phyloP scores from a whole-genome alignment of 257 asterid genomes.

The Forsythia viridissima region DNA sequence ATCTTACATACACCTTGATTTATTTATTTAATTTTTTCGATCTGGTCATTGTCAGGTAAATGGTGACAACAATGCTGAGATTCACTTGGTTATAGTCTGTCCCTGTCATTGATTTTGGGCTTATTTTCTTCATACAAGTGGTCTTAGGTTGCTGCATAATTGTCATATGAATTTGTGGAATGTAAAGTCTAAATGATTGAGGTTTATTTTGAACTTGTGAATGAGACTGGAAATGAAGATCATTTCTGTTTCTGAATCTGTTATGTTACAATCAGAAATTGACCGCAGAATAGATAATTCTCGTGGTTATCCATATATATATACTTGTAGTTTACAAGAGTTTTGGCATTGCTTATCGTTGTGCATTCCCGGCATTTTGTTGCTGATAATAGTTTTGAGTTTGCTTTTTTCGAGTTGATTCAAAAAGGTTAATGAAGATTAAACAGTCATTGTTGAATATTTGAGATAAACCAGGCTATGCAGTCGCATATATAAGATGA shows the following conservation, averaged over 20 bases:
- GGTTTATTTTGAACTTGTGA: conserved; percentile 45
- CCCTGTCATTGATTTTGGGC: background rate
- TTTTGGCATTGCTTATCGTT: background rate
- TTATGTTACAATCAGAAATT: too few species aligned
- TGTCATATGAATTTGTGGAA: background rate
- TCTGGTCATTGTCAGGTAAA: conserved; percentile 42
- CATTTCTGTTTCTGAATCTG: background rate
- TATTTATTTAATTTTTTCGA: background rate
- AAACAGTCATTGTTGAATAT: background rate
- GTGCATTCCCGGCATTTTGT: background rate
- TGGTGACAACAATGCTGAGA: conserved; percentile 9
- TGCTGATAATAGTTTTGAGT: background rate
- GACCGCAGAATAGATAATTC: background rate
- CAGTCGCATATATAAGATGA: too few species aligned
- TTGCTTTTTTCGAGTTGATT: background rate
- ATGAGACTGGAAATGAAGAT: conserved; percentile 12
- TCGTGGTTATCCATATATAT: too few species aligned
- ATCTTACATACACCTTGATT: background rate
- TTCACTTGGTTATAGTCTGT: background rate
- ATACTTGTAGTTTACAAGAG: too few species aligned
- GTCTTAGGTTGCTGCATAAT: background rate
- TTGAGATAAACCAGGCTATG: background rate
- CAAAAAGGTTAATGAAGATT: background rate
- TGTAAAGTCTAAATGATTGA: background rate
- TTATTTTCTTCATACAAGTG: background rate